Conservation (phyloP, 257 asterid species). For the Leonotis leonurus region DNA sequence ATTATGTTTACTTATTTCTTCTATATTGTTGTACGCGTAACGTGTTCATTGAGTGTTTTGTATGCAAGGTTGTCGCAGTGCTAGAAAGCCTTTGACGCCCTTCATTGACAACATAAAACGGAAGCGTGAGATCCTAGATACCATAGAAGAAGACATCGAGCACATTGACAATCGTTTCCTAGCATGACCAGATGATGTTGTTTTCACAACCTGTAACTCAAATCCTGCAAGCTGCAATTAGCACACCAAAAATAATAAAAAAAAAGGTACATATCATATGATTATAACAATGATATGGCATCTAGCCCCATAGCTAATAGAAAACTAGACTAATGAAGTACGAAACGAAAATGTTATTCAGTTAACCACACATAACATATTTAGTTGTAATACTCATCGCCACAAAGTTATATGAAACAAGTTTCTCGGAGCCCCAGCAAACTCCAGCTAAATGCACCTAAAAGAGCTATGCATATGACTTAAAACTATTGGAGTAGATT, state of each 20-base stretch:
- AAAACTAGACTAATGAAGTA: slow-evolving; percentile 1
- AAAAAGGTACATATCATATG: slow-evolving; percentile 4
- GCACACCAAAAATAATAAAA: slow-evolving; percentile 10
- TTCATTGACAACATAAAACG: too few species aligned
- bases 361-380: neutral
- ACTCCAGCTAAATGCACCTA: neutral
- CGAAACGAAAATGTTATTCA: neutral
- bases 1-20: too few species aligned
- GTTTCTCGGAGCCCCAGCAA: neutral
- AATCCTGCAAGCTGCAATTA: slow-evolving; percentile 89
- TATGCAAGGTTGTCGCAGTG: too few species aligned
- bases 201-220: slow-evolving; percentile 84
- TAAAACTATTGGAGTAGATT: neutral
- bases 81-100: too few species aligned
- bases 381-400: neutral
- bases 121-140: too few species aligned
- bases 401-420: neutral
- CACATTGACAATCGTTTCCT: too few species aligned
- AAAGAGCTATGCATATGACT: neutral
- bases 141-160: too few species aligned
- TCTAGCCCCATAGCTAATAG: slow-evolving; percentile 14
- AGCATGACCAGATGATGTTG: slow-evolving; percentile 98
- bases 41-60: too few species aligned
- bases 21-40: too few species aligned
- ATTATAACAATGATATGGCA: neutral